phyloP scores from a whole-genome alignment of 768 basidiomycete genomes.

The Leccinum aurantiacum region DNA sequence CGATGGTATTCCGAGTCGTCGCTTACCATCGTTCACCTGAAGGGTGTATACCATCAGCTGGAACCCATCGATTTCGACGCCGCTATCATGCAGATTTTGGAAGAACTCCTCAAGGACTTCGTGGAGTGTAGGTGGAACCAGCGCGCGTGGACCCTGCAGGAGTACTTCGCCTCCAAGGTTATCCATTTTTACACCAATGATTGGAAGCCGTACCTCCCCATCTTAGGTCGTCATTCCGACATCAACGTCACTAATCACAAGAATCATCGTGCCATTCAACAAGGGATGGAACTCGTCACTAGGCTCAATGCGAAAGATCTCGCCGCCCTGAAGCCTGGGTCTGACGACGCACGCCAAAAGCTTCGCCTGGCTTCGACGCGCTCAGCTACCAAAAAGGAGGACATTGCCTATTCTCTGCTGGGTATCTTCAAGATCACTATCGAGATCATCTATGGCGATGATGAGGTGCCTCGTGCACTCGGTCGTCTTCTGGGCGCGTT shows the following conservation, averaged over 20 bases:
- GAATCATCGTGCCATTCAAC: slow-evolving; percentile 17
- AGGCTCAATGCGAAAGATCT: slow-evolving; percentile 12
- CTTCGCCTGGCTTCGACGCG: slow-evolving; percentile 24
- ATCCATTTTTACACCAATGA: slow-evolving; percentile 25
- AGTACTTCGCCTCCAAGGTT: slow-evolving; percentile 24
- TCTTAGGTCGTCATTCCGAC: not conserved
- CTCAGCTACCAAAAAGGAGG: slow-evolving; percentile 24
- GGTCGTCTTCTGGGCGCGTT: slow-evolving; percentile 22
- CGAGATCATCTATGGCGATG: slow-evolving; percentile 21
- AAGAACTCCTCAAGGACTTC: too few relatives aligned
- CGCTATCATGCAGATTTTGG: too few relatives aligned
- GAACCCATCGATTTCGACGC: too few relatives aligned
- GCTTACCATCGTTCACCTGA: slow-evolving; percentile 25
- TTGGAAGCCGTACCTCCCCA: slow-evolving; percentile 25
- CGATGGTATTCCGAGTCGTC: slow-evolving; percentile 28
- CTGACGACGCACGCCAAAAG: slow-evolving; percentile 15
- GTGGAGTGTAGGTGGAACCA: slow-evolving; percentile 20
- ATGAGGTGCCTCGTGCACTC: slow-evolving; percentile 24
- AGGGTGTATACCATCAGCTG: slow-evolving; percentile 5
- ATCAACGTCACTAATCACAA: slow-evolving; percentile 15
- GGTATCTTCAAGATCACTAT: slow-evolving; percentile 26
- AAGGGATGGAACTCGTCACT: slow-evolving; percentile 19
- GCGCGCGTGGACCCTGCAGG: slow-evolving; percentile 27
- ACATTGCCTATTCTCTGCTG: slow-evolving; percentile 28
- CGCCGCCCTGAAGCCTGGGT: slow-evolving; percentile 15